These are phyloP conservation scores for Coemansia sp. DNA, from an alignment of 192 early-diverging fungal genomes.

Conservation along the genomic window DNA sequence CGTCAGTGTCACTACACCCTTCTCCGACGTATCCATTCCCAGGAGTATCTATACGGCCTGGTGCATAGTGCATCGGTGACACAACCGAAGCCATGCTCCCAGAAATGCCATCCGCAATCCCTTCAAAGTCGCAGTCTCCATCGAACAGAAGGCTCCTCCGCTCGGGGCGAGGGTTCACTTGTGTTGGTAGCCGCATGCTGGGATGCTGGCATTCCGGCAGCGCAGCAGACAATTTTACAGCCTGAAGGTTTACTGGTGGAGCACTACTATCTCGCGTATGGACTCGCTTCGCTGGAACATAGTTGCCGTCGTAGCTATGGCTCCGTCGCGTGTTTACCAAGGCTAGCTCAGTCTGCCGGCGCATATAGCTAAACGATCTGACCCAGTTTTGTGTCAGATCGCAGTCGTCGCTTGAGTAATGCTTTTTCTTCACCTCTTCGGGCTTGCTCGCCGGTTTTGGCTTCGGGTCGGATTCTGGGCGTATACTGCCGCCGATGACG, in stretches of 20 bases:
- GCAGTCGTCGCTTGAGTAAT: conserved; percentile 10
- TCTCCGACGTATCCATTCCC: neutral
- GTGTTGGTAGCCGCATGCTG: neutral
- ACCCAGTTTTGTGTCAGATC: neutral
- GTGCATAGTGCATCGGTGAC: neutral
- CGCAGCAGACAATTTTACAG: neutral
- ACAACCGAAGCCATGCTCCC: neutral
- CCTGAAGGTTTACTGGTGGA: neutral
- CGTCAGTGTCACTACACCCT: neutral
- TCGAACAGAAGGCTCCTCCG: conserved; percentile 29
- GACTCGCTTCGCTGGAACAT: neutral
- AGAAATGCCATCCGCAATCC: neutral
- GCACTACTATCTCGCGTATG: neutral
- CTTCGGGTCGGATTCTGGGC: neutral
- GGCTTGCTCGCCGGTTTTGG: neutral
- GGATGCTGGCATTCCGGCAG: neutral
- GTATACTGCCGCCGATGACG: conserved; percentile 1
- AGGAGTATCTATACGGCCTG: neutral
- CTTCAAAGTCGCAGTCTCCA: conserved; percentile 2
- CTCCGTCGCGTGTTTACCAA: neutral
- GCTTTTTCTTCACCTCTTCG: neutral
- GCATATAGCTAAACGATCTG: neutral
- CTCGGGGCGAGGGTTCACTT: neutral
- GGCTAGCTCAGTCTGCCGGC: neutral
- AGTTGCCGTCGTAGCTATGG: neutral